A percentile compares a stretch with the other conserved stretches of the same genome.
Conservation (phyloP, 495 filamentous ascomycete genomes). For the Parathielavia appendiculata region DNA sequence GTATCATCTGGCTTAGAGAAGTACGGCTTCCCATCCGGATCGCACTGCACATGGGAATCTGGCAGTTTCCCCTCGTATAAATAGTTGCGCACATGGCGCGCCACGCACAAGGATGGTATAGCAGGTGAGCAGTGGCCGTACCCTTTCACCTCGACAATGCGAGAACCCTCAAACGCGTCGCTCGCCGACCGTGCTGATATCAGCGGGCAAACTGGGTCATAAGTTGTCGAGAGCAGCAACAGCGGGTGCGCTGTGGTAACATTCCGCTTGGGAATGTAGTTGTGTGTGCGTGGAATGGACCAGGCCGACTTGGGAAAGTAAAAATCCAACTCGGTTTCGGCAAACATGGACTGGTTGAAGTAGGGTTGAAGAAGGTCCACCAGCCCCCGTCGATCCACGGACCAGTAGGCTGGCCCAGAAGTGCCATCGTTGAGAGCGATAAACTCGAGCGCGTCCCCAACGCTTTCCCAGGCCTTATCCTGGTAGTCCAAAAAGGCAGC, state of each 20-base stretch:
- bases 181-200: constrained; percentile 37
- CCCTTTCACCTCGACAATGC: constrained; percentile 39
- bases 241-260: constrained; percentile 39
- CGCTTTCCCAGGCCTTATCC: constrained; percentile 10
- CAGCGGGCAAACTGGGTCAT: constrained; percentile 44
- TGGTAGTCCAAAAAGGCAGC: constrained; percentile 36
- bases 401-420: constrained; percentile 30
- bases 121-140: constrained; percentile 45
- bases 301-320: constrained; percentile 40
- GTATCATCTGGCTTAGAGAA: constrained; percentile 29
- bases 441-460: constrained; percentile 21
- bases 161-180: constrained; percentile 36
- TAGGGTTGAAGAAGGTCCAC: constrained; percentile 28
- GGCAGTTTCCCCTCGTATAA: constrained; percentile 40
- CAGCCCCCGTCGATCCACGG: constrained; percentile 17
- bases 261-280: constrained; percentile 30
- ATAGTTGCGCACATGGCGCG: constrained; percentile 34
- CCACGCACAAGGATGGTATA: constrained; percentile 37
- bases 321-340: constrained; percentile 15
- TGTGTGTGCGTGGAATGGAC: constrained; percentile 36
- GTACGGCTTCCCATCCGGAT: constrained; percentile 31
- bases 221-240: constrained; percentile 40
- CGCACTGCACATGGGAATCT: constrained; percentile 30
- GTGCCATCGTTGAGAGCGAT: constrained; percentile 34
- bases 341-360: constrained; percentile 30